Conservation (phyloP, 352 stramenopile species). For the Pythium phragmitis region DNA sequence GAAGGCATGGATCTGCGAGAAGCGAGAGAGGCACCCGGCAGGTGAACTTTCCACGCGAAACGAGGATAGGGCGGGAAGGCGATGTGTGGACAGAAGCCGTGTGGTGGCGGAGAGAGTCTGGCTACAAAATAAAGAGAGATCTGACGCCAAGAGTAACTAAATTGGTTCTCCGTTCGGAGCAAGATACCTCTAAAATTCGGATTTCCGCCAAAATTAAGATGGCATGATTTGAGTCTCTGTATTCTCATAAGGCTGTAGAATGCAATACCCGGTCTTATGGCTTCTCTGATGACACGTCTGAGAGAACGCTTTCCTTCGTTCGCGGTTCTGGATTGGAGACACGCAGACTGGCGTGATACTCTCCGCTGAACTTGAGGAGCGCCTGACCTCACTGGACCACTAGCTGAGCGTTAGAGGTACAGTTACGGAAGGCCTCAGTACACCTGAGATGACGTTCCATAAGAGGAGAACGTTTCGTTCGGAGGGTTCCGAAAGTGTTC, state of each 20-base stretch:
- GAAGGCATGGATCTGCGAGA: background rate
- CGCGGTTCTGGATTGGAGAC: no score
- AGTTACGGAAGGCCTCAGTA: no score
- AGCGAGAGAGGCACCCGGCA: background rate
- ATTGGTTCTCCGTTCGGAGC: background rate
- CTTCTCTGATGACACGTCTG: no score
- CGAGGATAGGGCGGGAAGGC: background rate
- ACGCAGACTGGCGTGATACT: no score
- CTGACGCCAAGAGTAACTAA: background rate
- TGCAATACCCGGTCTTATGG: no score
- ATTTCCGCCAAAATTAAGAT: background rate
- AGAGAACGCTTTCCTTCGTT: no score
- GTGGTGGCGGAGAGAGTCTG: background rate
- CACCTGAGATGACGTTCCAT: no score
- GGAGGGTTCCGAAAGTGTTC: background rate
- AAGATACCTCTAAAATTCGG: background rate
- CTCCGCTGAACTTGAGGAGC: no score
- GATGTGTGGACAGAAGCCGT: background rate
- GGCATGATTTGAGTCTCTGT: no score
- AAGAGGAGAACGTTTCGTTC: background rate
- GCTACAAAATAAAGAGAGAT: background rate
- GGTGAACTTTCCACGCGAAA: background rate
- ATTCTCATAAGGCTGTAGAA: no score
- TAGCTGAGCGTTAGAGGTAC: no score
- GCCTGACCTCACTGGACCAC: no score